Base-by-base conservation (phyloP, 2,329 filamentous ascomycete genomes). In the Aureobasidium pullulans region DNA sequence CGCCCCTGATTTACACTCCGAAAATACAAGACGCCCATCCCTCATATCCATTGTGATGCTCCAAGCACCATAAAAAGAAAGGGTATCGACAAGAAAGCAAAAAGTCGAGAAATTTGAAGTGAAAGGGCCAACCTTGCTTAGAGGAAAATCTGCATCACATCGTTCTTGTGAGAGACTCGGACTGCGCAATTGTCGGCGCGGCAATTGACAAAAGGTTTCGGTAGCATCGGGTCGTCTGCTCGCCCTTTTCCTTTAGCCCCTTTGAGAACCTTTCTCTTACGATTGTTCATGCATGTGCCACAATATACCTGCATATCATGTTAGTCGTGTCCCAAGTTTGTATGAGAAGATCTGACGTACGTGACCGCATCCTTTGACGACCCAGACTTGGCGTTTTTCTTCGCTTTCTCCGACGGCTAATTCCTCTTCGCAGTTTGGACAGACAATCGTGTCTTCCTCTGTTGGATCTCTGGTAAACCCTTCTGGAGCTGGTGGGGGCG, bases 331-430 rank as follows among this genome's bases (percentile, higher is more conserved):
- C 31, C 13, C 32, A 9, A 23, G n/a, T 16, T 44, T 34, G 32
- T 48, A 34, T 29, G 7, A 31, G 46, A 60, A 19, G 40, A 11
- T 2, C 9, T 36, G 1, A 78, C 83, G 72, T 81, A 97, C 94
- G 76, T 99, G 94, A 64, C 94, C 94, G 71, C 94, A 99, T 54
- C 81, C 81, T 73, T 92, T 96, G 37, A 94, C 81, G 0, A 94
- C 87, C 91, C 92, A 97, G 63, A 97, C 93, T 67, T 96, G 88
- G 69, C 89, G 86, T 73, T 96, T 91, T 36, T 77, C 70, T 31
- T 81, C 77, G 23, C 80, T 78, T 0, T 84, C 84, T 13, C 91
- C 88, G 53, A 87, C 84, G 6, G 90, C 88, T 15, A 99, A 76
- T 73, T 97, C 93, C 61, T 89, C 82, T 16, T 88, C 86, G 67